A percentile compares a stretch with the other conserved stretches of the same genome.
Conservation (phyloP, 495 filamentous ascomycete genomes). For the Lophiotrema nucula region DNA sequence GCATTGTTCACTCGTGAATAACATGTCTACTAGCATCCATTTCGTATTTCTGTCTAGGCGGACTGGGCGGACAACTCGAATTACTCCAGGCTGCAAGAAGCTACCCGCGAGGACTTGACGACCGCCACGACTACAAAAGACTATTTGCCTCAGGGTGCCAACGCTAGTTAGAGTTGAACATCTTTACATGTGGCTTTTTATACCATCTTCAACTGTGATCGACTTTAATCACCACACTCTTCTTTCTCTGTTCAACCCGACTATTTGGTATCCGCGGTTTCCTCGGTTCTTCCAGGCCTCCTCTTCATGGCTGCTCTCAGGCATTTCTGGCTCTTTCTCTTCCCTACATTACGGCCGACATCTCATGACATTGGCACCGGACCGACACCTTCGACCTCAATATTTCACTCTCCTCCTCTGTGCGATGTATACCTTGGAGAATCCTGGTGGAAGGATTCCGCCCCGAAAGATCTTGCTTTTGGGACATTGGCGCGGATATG, state of each 20-base stretch:
- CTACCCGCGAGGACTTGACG: slow-evolving; percentile 25
- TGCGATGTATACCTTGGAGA: too few species aligned
- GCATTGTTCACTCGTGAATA: not conserved
- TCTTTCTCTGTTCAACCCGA: not conserved
- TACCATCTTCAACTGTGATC: not conserved
- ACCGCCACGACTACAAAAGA: slow-evolving; percentile 32
- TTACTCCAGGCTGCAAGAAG: slow-evolving; percentile 31
- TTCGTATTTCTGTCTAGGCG: slow-evolving; percentile 16
- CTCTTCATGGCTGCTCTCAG: too few species aligned
- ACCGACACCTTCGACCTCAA: too few species aligned
- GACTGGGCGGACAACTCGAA: slow-evolving; percentile 12
- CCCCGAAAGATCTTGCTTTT: too few species aligned
- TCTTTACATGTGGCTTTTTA: slow-evolving; percentile 19
- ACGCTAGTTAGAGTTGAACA: slow-evolving; percentile 34
- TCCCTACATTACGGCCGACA: too few species aligned
- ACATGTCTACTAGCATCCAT: slow-evolving; percentile 8
- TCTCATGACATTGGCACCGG: too few species aligned
- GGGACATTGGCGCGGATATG: too few species aligned
- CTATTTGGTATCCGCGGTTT: slow-evolving; percentile 15
- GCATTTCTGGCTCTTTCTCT: too few species aligned
- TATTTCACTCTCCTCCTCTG: too few species aligned
- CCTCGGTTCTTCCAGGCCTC: too few species aligned
- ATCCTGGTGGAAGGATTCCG: too few species aligned
- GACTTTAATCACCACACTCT: too few species aligned
- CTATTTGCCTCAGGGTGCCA: slow-evolving; percentile 35